Conservation (phyloP, 768 basidiomycete genomes). For the Collybiopsis confluens region DNA sequence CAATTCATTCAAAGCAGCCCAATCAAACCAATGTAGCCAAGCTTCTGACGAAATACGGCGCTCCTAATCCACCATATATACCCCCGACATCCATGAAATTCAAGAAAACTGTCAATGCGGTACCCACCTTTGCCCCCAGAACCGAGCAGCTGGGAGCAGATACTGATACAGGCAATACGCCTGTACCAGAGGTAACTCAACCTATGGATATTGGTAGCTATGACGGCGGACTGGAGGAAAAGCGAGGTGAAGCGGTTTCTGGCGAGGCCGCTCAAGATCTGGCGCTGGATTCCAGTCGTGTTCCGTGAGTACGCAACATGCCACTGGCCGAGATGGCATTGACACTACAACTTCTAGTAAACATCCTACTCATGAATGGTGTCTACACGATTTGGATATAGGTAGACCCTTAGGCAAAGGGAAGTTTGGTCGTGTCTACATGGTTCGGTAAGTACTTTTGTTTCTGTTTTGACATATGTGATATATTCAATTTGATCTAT, state of each 20-base stretch:
- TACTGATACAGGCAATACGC: constrained; percentile 25
- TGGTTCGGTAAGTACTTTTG: too few species aligned
- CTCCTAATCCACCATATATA: constrained; percentile 48
- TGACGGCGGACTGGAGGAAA: constrained; percentile 95
- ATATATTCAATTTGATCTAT: too few species aligned
- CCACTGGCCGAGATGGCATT: neutral
- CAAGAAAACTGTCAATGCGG: constrained; percentile 20
- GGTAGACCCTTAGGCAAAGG: constrained; percentile 97
- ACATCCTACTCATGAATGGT: constrained; percentile 81
- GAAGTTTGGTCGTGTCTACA: constrained; percentile 98
- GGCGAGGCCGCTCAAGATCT: constrained; percentile 79
- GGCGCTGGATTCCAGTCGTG: constrained; percentile 80
- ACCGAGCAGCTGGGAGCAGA: constrained; percentile 29
- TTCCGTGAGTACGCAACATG: constrained; percentile 39
- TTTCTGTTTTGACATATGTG: too few species aligned
- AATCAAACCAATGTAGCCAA: constrained; percentile 63
- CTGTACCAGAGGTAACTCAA: constrained; percentile 24
- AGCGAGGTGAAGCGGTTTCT: constrained; percentile 65
- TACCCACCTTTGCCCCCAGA: constrained; percentile 13
- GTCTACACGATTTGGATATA: constrained; percentile 84
- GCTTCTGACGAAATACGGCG: constrained; percentile 69
- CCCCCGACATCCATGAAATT: constrained; percentile 18
- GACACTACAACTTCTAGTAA: constrained; percentile 32
- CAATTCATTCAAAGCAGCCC: constrained; percentile 46
- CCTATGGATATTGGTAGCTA: constrained; percentile 81